A percentile compares a stretch with the other conserved stretches of the same genome.
Evolutionary conservation across 2,329 filamentous ascomycete species (phyloP).

Genomic region (Xylariomycetidae sp.): DNA sequence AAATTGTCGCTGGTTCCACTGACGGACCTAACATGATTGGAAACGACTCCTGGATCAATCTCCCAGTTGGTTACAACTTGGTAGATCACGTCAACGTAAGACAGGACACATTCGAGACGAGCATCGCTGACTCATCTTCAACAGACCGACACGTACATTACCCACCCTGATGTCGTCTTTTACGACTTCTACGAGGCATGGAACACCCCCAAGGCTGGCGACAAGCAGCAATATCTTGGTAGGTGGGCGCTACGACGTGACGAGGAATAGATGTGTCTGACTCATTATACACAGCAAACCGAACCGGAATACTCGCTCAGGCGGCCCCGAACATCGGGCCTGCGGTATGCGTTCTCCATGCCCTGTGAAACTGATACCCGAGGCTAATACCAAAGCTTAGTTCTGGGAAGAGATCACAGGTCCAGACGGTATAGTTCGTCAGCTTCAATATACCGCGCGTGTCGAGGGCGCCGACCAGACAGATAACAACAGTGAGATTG

Average conservation of each 20-base stretch:
- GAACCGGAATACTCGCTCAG: slow-evolving; percentile 56
- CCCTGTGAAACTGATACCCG: not conserved
- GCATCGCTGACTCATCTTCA: slow-evolving; percentile 5
- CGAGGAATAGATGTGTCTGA: not conserved
- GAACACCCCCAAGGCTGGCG: slow-evolving; percentile 38
- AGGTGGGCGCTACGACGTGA: slow-evolving; percentile 12
- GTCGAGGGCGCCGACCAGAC: slow-evolving; percentile 47
- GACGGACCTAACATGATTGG: slow-evolving; percentile 49
- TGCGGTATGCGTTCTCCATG: slow-evolving; percentile 32
- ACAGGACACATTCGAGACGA: not conserved
- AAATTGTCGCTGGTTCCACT: slow-evolving; percentile 43
- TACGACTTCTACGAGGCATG: slow-evolving; percentile 66
- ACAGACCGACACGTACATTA: slow-evolving; percentile 41
- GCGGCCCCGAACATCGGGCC: slow-evolving; percentile 62
- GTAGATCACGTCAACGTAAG: slow-evolving; percentile 49
- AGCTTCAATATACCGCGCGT: slow-evolving; percentile 62
- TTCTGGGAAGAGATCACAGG: slow-evolving; percentile 54
- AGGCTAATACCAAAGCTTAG: slow-evolving; percentile 12
- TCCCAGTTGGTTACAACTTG: slow-evolving; percentile 56
- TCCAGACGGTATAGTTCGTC: slow-evolving; percentile 54
- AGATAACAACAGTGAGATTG: slow-evolving; percentile 24
- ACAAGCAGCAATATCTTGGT: slow-evolving; percentile 41
- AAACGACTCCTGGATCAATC: slow-evolving; percentile 49
- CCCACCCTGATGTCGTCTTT: slow-evolving; percentile 44
- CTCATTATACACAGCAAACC: slow-evolving; percentile 16